Evolutionary conservation across 2,329 filamentous ascomycete genomes (phyloP), one percentile per base, ranked within the genome.

Genomic region (Alternaria sp.): DNA sequence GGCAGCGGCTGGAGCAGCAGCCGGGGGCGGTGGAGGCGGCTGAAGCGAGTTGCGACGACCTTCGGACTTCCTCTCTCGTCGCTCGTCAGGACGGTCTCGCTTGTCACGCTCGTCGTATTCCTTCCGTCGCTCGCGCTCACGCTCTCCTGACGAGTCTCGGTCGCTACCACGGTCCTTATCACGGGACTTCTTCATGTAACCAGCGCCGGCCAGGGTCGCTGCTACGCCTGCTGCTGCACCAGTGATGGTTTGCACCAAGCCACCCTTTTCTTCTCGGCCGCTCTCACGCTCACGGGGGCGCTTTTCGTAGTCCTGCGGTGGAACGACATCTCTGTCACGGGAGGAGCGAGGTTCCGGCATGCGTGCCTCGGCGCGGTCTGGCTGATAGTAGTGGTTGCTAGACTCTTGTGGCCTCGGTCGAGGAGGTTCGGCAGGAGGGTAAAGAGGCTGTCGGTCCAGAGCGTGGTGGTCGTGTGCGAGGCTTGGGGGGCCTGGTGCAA

Each of bases 41-140:
- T 61, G 62, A 19, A 65, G 60, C 9, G 64, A 54, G 19, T 75
- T 68, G 28, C 70, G 68, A 12, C 67, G 63, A 9, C 67, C 68
- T 21, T 72, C 68, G 5, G 67, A 36, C 17, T 62, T 54, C 56
- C 69, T 66, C 30, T 73, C 74, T 28, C 74, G 71, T 47, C 73
- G 70, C 44, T 80, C 75, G 7, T 73, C 71, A 40, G 63, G 64
- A 17, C 71, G 67, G 45, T 73, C 71, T 44, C 69, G 70, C 44
- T 66, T 65, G 25, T 73, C 71, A 21, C 74, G 74, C 44, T 77
- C 79, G 25, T 78, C 76, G 19, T 74, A 66, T 46, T 73, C 69
- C 55, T 63, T 67, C 19, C 68, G 69, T 21, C 69, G 66, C 73
- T 82, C 76, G 80, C 86, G 76, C 72, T 82, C 76, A 80, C 85